phyloP scores from a whole-genome alignment of 495 filamentous ascomycete genomes.

The Melanomma pulvis-pyrius region DNA sequence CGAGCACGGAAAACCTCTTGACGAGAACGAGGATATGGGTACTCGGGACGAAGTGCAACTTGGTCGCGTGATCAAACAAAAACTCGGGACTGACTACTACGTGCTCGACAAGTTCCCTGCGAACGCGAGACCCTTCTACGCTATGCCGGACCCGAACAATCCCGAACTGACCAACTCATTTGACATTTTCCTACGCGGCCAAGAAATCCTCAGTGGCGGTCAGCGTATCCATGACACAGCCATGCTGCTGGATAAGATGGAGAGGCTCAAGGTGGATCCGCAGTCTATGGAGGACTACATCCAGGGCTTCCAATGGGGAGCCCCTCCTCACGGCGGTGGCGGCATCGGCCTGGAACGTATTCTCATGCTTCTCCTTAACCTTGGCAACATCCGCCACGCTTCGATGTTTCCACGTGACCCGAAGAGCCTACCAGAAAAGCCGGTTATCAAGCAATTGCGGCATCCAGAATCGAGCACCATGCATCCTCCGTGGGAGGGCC shows the following conservation, averaged over 20 bases:
- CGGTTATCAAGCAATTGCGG: slow-evolving; percentile 57
- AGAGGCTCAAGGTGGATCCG: slow-evolving; percentile 71
- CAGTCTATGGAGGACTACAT: slow-evolving; percentile 83
- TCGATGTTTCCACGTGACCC: slow-evolving; percentile 85
- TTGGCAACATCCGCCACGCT: slow-evolving; percentile 87
- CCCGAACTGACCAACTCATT: slow-evolving; percentile 82
- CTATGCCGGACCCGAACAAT: slow-evolving; percentile 83
- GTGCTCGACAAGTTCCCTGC: slow-evolving; percentile 91
- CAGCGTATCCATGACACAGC: slow-evolving; percentile 85
- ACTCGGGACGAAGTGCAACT: slow-evolving; percentile 88
- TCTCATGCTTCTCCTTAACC: slow-evolving; percentile 77
- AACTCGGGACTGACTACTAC: slow-evolving; percentile 89
- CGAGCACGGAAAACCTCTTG: slow-evolving; percentile 70
- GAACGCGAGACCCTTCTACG: slow-evolving; percentile 85
- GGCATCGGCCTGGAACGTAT: slow-evolving; percentile 89
- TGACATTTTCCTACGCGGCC: slow-evolving; percentile 91
- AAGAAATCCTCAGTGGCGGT: slow-evolving; percentile 89
- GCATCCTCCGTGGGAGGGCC: slow-evolving; percentile 60
- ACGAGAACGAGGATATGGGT: slow-evolving; percentile 73
- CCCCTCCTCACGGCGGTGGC: slow-evolving; percentile 86
- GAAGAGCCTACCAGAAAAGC: slow-evolving; percentile 69
- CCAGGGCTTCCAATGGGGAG: slow-evolving; percentile 82
- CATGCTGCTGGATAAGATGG: slow-evolving; percentile 77
- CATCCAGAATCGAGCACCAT: slow-evolving; percentile 80
- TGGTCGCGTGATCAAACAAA: slow-evolving; percentile 78